A percentile compares a stretch with the other conserved stretches of the same genome.
These are phyloP conservation scores for Spiromastix sp. DNA, from an alignment of 2,329 filamentous ascomycete genomes.

Conservation along the genomic window DNA sequence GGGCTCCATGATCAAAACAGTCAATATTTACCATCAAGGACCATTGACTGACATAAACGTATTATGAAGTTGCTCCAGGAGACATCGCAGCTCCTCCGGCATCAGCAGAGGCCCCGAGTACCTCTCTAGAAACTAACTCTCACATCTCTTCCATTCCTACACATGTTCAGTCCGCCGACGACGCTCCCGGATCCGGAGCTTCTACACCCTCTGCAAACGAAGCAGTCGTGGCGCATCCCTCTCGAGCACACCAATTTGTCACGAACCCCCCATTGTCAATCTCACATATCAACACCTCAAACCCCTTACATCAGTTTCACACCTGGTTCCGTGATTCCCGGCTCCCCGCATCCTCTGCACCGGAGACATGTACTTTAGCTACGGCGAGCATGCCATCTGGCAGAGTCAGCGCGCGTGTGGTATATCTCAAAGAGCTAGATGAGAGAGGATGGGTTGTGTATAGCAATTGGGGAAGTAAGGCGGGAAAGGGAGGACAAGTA, in stretches of 20 bases:
- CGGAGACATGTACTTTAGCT: conserved; percentile 79
- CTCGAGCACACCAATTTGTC: conserved; percentile 34
- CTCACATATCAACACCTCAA: conserved; percentile 31
- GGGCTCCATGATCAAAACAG: too few species aligned
- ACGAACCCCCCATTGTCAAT: conserved; percentile 32
- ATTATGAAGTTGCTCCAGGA: conserved; percentile 30
- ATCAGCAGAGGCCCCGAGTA: conserved; percentile 8
- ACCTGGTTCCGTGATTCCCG: conserved; percentile 74
- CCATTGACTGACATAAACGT: too few species aligned
- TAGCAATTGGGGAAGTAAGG: conserved; percentile 71
- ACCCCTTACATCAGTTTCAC: conserved; percentile 77
- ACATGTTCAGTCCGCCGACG: conserved; percentile 6
- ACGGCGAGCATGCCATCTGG: conserved; percentile 78
- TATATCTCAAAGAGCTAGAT: conserved; percentile 95
- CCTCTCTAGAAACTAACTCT: conserved; percentile 9
- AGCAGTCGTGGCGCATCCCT: conserved; percentile 26
- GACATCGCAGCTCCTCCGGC: conserved; percentile 22
- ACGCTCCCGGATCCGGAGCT: conserved; percentile 18
- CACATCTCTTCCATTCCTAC: conserved; percentile 10
- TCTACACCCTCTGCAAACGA: conserved; percentile 27
- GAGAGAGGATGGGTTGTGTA: conserved; percentile 77
- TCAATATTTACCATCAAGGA: too few species aligned
- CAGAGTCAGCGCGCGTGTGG: conserved; percentile 70
- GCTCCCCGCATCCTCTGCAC: conserved; percentile 53
- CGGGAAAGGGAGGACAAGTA: conserved; percentile 36